Evolutionary conservation across 768 basidiomycete species (phyloP).

Genomic region (Naganishia vaughanmartiniae): DNA sequence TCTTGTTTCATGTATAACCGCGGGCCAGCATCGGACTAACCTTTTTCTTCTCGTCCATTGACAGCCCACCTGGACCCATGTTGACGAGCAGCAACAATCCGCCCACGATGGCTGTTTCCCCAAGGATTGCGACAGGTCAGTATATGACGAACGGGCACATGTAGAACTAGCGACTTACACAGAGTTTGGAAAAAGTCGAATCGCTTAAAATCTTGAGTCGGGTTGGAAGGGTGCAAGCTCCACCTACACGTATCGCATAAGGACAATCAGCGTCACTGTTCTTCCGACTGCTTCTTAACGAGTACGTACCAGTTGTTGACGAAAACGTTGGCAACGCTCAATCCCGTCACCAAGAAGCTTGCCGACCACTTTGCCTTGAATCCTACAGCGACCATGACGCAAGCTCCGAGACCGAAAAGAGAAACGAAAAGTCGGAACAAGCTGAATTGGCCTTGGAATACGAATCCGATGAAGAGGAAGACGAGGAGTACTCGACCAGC

Average conservation of each 20-base stretch:
- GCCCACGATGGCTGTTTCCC: conserved; percentile 75
- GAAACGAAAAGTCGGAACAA: conserved; percentile 81
- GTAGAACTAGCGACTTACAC: conserved; percentile 55
- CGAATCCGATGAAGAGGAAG: conserved; percentile 98
- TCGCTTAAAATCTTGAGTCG: conserved; percentile 96
- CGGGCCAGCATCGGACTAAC: conserved; percentile 49
- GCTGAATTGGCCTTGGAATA: conserved; percentile 88
- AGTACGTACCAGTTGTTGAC: conserved; percentile 81
- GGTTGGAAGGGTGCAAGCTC: conserved; percentile 85
- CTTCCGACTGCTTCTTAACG: too few relatives aligned
- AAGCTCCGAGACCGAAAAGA: conserved; percentile 83
- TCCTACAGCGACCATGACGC: conserved; percentile 92
- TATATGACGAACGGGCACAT: neutral
- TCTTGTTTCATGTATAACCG: neutral
- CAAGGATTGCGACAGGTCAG: neutral
- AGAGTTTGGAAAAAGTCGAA: conserved; percentile 94
- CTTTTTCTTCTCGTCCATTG: conserved; percentile 99
- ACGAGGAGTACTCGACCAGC: conserved; percentile 95
- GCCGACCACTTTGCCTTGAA: conserved; percentile 99
- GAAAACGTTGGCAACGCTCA: conserved; percentile 94
- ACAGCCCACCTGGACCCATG: conserved; percentile 96
- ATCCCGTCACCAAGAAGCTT: conserved; percentile 82
- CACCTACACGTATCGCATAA: conserved; percentile 55
- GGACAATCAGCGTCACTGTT: neutral
- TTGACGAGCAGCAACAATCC: conserved; percentile 95